phyloP scores from a whole-genome alignment of 1,284 basidiomycete genomes.

The Tilletia caries region DNA sequence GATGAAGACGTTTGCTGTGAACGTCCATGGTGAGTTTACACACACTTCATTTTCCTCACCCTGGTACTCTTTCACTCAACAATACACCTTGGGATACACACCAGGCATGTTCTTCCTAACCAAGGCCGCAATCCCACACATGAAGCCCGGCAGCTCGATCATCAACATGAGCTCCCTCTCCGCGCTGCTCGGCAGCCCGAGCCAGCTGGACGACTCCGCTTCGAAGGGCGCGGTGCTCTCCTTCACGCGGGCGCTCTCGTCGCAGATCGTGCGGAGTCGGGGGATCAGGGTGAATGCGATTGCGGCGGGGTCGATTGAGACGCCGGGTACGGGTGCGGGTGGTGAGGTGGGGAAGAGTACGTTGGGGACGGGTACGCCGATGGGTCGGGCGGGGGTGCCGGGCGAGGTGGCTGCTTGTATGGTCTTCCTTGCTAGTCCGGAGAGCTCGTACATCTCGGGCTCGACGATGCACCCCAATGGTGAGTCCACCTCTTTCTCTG shows the following conservation, averaged over 20 bases:
- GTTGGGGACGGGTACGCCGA: neutral
- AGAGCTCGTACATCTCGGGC: conserved; percentile 11
- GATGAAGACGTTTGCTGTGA: neutral
- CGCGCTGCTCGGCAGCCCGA: neutral
- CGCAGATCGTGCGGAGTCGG: conserved; percentile 62
- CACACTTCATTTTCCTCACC: neutral
- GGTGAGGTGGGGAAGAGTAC: neutral
- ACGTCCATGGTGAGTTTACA: conserved; percentile 12
- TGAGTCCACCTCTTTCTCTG: neutral
- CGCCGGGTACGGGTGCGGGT: no score
- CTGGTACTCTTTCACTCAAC: neutral
- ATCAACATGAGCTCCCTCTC: conserved; percentile 66
- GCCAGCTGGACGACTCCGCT: conserved; percentile 60
- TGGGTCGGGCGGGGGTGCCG: conserved; percentile 4
- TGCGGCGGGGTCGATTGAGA: conserved; percentile 61
- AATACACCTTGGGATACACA: no score
- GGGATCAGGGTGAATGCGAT: conserved; percentile 60
- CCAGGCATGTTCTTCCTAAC: conserved; percentile 18
- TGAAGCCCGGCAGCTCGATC: conserved; percentile 64
- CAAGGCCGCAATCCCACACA: conserved; percentile 61
- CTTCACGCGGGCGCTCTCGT: conserved; percentile 60
- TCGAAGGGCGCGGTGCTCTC: conserved; percentile 59
- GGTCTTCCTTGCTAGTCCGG: conserved; percentile 7
- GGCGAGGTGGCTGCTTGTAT: conserved; percentile 1
- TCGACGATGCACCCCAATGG: neutral